phyloP scores from a whole-genome alignment of 1,284 basidiomycete species.

The Athelia sp. region DNA sequence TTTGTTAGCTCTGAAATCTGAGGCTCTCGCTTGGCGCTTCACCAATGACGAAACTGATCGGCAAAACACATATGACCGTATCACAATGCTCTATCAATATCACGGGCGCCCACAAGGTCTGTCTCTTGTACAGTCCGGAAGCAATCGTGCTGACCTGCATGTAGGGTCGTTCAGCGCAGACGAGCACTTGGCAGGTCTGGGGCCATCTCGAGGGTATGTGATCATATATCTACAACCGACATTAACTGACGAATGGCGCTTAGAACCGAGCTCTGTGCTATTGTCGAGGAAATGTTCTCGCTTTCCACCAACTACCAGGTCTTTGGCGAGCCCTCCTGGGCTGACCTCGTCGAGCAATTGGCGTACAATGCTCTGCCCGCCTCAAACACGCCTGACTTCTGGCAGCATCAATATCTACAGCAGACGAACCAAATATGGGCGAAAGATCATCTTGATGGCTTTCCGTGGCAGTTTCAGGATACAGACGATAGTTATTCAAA shows the following conservation, averaged over 20 bases:
- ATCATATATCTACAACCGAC: neutral
- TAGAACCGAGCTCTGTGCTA: conserved; percentile 32
- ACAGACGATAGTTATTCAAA: conserved; percentile 33
- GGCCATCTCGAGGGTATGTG: conserved; percentile 32
- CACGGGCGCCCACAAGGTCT: conserved; percentile 31
- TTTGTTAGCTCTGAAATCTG: conserved; percentile 30
- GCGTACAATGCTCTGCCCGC: conserved; percentile 36
- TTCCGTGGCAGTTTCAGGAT: conserved; percentile 20
- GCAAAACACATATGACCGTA: conserved; percentile 29
- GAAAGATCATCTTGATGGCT: conserved; percentile 25
- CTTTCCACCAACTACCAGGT: conserved; percentile 32
- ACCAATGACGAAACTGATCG: conserved; percentile 31
- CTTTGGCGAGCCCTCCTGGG: conserved; percentile 33
- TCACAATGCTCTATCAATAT: conserved; percentile 31
- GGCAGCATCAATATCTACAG: conserved; percentile 35
- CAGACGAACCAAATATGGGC: conserved; percentile 38
- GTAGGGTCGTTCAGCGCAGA: conserved; percentile 33
- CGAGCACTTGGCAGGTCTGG: conserved; percentile 32
- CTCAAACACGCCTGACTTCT: conserved; percentile 30
- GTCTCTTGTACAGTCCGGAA: neutral
- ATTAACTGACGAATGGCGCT: neutral
- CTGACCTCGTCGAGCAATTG: conserved; percentile 33
- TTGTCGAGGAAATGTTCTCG: conserved; percentile 39
- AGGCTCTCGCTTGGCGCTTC: conserved; percentile 34
- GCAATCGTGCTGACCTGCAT: neutral